These are phyloP conservation scores for Simmondsia chinensis DNA, from an alignment of 148 eudicot species.

Conservation along the genomic window DNA sequence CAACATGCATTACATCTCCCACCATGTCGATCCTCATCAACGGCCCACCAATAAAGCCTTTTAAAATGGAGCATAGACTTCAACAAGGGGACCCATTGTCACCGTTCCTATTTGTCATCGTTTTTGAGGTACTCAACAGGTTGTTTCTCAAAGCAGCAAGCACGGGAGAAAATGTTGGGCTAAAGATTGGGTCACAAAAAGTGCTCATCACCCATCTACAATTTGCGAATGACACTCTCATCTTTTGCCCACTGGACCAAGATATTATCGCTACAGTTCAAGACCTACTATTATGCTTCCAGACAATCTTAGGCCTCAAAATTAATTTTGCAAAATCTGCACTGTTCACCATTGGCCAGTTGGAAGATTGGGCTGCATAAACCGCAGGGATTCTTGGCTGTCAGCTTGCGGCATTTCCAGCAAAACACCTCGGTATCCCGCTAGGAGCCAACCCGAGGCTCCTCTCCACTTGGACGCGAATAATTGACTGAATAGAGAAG, in stretches of 20 bases:
- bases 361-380: too few relatives aligned
- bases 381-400: too few relatives aligned
- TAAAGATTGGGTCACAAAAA: not conserved
- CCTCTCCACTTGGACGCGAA: too few relatives aligned
- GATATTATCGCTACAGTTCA: not conserved
- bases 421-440: too few relatives aligned
- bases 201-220: not conserved
- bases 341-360: not conserved
- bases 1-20: not conserved
- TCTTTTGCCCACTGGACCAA: not conserved
- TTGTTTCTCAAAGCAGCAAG: not conserved
- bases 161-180: not conserved
- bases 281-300: not conserved
- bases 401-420: too few relatives aligned
- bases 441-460: too few relatives aligned
- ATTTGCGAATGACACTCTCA: not conserved
- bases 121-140: not conserved
- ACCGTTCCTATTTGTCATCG: not conserved
- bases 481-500: too few relatives aligned
- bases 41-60: not conserved
- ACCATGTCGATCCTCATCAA: not conserved
- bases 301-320: not conserved
- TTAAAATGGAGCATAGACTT: not conserved
- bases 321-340: not conserved
- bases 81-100: not conserved